These are phyloP conservation scores for Suillus lakei DNA, from an alignment of 768 basidiomycete species.

Conservation along the genomic window DNA sequence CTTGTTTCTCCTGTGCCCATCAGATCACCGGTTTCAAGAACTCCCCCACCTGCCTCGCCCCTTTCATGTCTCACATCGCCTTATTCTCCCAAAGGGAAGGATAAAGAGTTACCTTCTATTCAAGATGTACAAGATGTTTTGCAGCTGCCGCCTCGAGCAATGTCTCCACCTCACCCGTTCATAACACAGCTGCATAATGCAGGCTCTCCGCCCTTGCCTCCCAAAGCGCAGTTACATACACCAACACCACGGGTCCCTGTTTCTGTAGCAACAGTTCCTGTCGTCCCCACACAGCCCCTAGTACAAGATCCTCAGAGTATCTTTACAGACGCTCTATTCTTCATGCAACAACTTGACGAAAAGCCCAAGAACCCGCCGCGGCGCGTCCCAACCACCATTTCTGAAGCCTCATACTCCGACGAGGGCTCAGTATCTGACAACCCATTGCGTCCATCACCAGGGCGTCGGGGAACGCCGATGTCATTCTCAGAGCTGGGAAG, in stretches of 20 bases:
- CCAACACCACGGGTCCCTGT: conserved; percentile 16
- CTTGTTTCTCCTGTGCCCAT: conserved; percentile 10
- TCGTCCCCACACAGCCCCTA: conserved; percentile 33
- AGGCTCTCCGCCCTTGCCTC: conserved; percentile 23
- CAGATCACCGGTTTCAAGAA: conserved; percentile 20
- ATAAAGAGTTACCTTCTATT: conserved; percentile 39
- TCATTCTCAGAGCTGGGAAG: conserved; percentile 18
- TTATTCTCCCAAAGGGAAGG: conserved; percentile 28
- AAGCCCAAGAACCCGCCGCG: conserved; percentile 29
- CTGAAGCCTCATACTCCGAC: conserved; percentile 48
- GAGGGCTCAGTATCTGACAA: conserved; percentile 36
- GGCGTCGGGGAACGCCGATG: conserved; percentile 22
- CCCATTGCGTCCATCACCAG: conserved; percentile 25
- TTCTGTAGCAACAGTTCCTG: conserved; percentile 19
- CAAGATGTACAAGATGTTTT: conserved; percentile 28
- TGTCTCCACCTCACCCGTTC: conserved; percentile 13
- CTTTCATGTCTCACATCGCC: conserved; percentile 44
- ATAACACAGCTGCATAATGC: conserved; percentile 21
- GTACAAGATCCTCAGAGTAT: conserved; percentile 42
- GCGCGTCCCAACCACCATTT: conserved; percentile 51
- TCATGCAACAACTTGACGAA: conserved; percentile 63
- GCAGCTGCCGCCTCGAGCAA: conserved; percentile 15
- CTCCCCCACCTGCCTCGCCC: conserved; percentile 25
- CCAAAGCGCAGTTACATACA: conserved; percentile 25
- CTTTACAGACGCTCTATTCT: conserved; percentile 64